Conservation (phyloP, 2,329 filamentous ascomycete species). For the Nemania serpens region DNA sequence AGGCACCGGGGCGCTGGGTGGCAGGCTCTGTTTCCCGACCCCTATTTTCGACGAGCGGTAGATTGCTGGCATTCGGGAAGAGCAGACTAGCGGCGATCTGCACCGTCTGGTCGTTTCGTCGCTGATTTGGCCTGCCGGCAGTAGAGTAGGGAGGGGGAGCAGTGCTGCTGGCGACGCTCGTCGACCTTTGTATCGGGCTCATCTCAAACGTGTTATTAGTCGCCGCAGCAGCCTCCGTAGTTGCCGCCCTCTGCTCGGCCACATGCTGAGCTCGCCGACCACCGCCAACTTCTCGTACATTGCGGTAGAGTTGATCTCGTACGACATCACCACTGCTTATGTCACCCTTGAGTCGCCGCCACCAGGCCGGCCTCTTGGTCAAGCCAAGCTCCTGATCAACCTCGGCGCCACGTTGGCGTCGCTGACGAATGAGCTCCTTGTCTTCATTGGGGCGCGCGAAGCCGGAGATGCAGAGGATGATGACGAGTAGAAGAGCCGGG, state of each 20-base stretch:
- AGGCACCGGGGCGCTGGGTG: conserved; percentile 27
- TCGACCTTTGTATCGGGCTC: conserved; percentile 43
- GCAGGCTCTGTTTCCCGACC: conserved; percentile 27
- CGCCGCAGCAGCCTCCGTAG: conserved; percentile 39
- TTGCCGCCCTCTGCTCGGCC: conserved; percentile 45
- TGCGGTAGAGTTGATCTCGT: conserved; percentile 58
- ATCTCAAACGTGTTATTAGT: conserved; percentile 48
- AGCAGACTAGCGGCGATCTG: conserved; percentile 51
- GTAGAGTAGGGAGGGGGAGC: conserved; percentile 38
- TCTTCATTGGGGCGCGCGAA: conserved; percentile 73
- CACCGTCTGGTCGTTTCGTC: conserved; percentile 51
- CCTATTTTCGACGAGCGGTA: conserved; percentile 33
- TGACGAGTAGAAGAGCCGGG: conserved; percentile 61
- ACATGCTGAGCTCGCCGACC: conserved; percentile 46
- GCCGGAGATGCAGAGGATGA: conserved; percentile 59
- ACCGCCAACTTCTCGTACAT: conserved; percentile 60
- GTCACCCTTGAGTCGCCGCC: conserved; percentile 59
- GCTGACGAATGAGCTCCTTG: conserved; percentile 66
- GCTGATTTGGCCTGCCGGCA: conserved; percentile 51
- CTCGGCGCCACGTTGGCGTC: conserved; percentile 59
- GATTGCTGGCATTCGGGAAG: conserved; percentile 49
- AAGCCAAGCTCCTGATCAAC: conserved; percentile 66
- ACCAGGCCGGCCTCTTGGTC: conserved; percentile 68
- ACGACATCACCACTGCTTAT: conserved; percentile 45
- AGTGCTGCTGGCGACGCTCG: conserved; percentile 34